A percentile compares a stretch with the other conserved stretches of the same genome.
These are phyloP conservation scores for Golovinomyces cichoracearum DNA, from an alignment of 2,329 filamentous ascomycete species.

Conservation along the genomic window DNA sequence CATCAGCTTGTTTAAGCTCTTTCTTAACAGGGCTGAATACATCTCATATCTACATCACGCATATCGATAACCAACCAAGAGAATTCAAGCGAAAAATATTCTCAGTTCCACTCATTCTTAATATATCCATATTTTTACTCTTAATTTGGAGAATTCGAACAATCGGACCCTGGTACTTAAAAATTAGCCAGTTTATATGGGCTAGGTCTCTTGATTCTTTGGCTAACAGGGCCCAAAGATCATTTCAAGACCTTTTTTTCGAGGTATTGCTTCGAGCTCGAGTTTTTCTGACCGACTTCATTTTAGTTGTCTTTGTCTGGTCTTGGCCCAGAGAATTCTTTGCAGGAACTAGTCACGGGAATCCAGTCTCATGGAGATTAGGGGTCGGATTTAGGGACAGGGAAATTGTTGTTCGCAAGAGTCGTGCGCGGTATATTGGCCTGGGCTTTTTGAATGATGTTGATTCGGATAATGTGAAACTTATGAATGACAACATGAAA, in stretches of 20 bases:
- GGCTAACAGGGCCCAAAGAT: slow-evolving; percentile 30
- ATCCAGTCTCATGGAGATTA: slow-evolving; percentile 47
- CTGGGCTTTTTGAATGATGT: slow-evolving; percentile 19
- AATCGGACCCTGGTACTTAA: slow-evolving; percentile 44
- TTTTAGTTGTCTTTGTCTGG: slow-evolving; percentile 40
- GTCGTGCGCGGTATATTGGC: slow-evolving; percentile 43
- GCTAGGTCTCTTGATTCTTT: slow-evolving; percentile 30
- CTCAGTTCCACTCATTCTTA: slow-evolving; percentile 50
- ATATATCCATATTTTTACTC: slow-evolving; percentile 35
- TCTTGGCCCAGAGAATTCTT: slow-evolving; percentile 53
- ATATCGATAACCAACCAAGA: slow-evolving; percentile 46
- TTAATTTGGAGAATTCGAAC: slow-evolving; percentile 42
- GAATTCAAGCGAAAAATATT: slow-evolving; percentile 66
- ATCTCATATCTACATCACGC: slow-evolving; percentile 63
- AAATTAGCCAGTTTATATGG: slow-evolving; percentile 13
- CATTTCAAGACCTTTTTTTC: slow-evolving; percentile 28
- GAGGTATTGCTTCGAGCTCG: slow-evolving; percentile 26
- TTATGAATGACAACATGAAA: slow-evolving; percentile 35
- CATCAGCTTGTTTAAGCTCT: slow-evolving; percentile 18
- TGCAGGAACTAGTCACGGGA: slow-evolving; percentile 29
- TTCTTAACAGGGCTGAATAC: slow-evolving; percentile 27
- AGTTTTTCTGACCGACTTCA: slow-evolving; percentile 49
- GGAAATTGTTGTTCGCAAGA: slow-evolving; percentile 61
- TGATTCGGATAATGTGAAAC: slow-evolving; percentile 24
- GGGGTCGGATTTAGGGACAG: slow-evolving; percentile 47